Evolutionary conservation across 2,329 filamentous ascomycete species (phyloP).

Genomic region (Venturia nashicola): DNA sequence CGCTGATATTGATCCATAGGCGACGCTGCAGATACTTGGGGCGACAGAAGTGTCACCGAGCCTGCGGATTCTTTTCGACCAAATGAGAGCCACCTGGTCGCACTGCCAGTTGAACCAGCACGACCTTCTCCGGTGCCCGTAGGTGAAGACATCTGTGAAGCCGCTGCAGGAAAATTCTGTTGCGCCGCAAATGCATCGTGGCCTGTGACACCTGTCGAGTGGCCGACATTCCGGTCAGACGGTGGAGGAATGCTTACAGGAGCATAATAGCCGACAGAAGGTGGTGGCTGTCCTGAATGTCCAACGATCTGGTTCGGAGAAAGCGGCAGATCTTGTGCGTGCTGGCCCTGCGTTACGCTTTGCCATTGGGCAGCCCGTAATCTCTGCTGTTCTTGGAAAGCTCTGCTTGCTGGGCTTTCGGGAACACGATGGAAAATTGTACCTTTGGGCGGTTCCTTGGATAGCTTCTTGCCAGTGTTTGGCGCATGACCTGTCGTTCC

Average conservation of each 20-base stretch:
- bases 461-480: background rate
- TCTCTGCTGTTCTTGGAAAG: background rate
- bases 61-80: background rate
- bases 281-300: background rate
- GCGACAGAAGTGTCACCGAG: background rate
- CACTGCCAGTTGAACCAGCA: background rate
- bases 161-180: background rate
- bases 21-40: background rate
- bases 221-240: background rate
- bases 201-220: background rate
- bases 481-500: conserved; percentile 19
- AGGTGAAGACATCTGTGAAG: background rate
- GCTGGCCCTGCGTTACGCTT: conserved; percentile 1
- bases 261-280: conserved; percentile 2
- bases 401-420: background rate
- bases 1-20: background rate
- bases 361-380: background rate
- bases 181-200: conserved; percentile 6
- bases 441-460: background rate
- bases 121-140: background rate
- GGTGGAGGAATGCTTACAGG: background rate
- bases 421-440: conserved; percentile 9
- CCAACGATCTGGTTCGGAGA: background rate
- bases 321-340: background rate
- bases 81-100: background rate